Evolutionary conservation across 352 stramenopile species (phyloP).

Genomic region (Globisporangium barbulae): DNA sequence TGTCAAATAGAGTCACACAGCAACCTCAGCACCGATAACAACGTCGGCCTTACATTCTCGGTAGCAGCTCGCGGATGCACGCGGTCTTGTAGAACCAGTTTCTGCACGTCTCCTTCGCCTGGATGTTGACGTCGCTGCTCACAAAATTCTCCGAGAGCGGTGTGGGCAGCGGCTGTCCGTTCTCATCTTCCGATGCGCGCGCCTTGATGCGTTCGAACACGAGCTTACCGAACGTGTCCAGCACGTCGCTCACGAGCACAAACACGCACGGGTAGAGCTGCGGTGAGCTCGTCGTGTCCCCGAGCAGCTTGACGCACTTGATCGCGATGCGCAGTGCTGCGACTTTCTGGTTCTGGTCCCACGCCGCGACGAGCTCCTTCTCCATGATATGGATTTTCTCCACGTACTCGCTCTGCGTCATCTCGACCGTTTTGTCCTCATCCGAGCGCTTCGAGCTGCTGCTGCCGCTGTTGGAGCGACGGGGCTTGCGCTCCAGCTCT

Average conservation of each 20-base stretch:
- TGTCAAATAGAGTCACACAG: not conserved
- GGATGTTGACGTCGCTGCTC: constrained; percentile 75
- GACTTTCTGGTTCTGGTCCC: constrained; percentile 87
- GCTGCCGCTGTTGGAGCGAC: constrained; percentile 8
- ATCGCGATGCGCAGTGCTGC: constrained; percentile 87
- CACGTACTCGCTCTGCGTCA: constrained; percentile 84
- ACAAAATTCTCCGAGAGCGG: constrained; percentile 67
- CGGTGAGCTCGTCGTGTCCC: constrained; percentile 67
- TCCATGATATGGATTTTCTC: constrained; percentile 78
- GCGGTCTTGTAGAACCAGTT: constrained; percentile 96
- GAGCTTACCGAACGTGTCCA: constrained; percentile 85
- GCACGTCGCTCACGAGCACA: constrained; percentile 82
- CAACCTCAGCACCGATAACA: constrained; percentile 1
- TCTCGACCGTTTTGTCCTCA: constrained; percentile 50
- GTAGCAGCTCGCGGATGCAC: constrained; percentile 90
- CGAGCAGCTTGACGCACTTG: constrained; percentile 88
- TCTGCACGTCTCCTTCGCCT: constrained; percentile 88
- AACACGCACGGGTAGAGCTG: constrained; percentile 90
- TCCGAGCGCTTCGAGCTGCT: not conserved
- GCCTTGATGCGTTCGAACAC: constrained; percentile 82
- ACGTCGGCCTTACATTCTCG: constrained; percentile 63
- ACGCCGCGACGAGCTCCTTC: constrained; percentile 56
- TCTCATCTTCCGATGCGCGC: constrained; percentile 59
- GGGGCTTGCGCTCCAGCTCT: constrained; percentile 43
- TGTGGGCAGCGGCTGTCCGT: constrained; percentile 46